Conservation (phyloP, 1,284 basidiomycete genomes). For the Afroboletus lepidellus region DNA sequence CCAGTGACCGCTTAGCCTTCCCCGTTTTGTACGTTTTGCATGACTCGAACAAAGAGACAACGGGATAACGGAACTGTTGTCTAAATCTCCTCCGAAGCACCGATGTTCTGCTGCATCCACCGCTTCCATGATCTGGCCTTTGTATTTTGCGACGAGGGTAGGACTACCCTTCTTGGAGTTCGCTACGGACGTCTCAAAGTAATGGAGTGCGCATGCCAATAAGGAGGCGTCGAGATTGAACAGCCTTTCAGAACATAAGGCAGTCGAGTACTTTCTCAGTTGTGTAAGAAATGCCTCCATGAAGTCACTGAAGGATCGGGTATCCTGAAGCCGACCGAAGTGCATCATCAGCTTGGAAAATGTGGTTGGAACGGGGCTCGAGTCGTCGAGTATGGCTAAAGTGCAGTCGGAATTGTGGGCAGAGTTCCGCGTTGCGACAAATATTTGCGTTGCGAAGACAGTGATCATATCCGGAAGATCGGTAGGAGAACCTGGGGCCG, state of each 20-base stretch:
- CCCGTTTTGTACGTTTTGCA: slow-evolving; percentile 5
- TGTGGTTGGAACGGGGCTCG: slow-evolving; percentile 33
- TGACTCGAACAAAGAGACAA: slow-evolving; percentile 4
- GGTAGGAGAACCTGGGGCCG: slow-evolving; percentile 4
- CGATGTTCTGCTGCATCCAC: slow-evolving; percentile 51
- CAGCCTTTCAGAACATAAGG: slow-evolving; percentile 37
- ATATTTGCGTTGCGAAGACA: slow-evolving; percentile 31
- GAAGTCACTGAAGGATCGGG: slow-evolving; percentile 13
- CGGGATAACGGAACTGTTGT: slow-evolving; percentile 19
- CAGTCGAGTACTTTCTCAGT: slow-evolving; percentile 34
- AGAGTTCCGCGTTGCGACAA: slow-evolving; percentile 20
- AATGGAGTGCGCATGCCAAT: slow-evolving; percentile 50
- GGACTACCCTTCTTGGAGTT: slow-evolving; percentile 15
- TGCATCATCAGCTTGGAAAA: slow-evolving; percentile 32
- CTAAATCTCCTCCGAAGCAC: slow-evolving; percentile 35
- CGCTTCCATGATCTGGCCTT: slow-evolving; percentile 42
- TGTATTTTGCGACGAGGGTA: slow-evolving; percentile 34
- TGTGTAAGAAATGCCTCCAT: slow-evolving; percentile 26
- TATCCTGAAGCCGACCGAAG: slow-evolving; percentile 9
- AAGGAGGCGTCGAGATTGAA: slow-evolving; percentile 48
- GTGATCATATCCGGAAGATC: slow-evolving; percentile 33
- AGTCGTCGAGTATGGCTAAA: slow-evolving; percentile 25
- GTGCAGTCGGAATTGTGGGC: slow-evolving; percentile 11
- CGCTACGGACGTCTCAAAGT: slow-evolving; percentile 40
- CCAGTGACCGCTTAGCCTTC: slow-evolving; percentile 36